Evolutionary conservation across 2,329 filamentous ascomycete genomes (phyloP).

Genomic region (Colletotrichum tropicale): DNA sequence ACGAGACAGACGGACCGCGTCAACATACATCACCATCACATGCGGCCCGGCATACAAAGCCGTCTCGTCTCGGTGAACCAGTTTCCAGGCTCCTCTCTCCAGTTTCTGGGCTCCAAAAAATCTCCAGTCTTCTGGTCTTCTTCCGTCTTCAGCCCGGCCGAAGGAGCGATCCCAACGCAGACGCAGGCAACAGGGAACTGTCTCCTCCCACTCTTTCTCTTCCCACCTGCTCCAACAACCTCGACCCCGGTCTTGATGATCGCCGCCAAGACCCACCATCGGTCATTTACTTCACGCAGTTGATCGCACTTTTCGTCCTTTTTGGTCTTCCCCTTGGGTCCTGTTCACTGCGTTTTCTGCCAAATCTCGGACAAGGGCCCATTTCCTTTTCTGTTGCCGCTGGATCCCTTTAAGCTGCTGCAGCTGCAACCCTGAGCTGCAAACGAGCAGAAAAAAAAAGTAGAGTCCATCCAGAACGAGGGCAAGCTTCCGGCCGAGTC

Average conservation of each 20-base stretch:
- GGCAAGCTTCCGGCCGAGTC: background rate
- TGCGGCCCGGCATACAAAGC: background rate
- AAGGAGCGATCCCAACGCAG: background rate
- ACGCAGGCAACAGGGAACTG: background rate
- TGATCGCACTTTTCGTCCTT: conserved; percentile 14
- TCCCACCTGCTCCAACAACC: background rate
- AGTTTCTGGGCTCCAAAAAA: background rate
- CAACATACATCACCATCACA: background rate
- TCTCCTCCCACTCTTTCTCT: background rate
- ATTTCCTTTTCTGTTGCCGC: background rate
- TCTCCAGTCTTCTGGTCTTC: background rate
- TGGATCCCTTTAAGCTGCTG: conserved; percentile 12
- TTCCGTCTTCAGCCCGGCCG: background rate
- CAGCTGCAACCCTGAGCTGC: conserved; percentile 9
- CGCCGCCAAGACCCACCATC: conserved; percentile 20
- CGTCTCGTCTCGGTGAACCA: background rate
- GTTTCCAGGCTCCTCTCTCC: background rate
- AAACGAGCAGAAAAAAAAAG: background rate
- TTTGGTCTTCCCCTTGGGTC: background rate
- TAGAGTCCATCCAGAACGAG: background rate
- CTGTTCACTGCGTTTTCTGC: conserved; percentile 1
- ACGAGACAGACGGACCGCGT: conserved; percentile 4
- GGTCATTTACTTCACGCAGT: conserved; percentile 22
- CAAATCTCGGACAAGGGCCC: background rate
- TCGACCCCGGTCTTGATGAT: conserved; percentile 20